These are phyloP conservation scores for Globisporangium splendens DNA, from an alignment of 352 stramenopile species.

Conservation along the genomic window DNA sequence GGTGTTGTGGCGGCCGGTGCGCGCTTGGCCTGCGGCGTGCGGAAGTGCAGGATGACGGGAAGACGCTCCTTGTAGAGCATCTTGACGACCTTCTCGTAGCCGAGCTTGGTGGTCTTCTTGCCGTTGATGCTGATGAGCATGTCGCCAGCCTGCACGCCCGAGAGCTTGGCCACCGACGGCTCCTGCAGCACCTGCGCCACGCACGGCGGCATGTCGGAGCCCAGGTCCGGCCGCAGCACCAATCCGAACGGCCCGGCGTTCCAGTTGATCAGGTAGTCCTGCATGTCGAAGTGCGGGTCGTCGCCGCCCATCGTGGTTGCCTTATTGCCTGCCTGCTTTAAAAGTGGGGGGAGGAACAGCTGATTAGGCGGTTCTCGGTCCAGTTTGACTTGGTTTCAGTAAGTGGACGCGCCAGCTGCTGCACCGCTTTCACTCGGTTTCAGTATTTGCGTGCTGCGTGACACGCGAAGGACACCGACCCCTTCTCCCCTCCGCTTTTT, in stretches of 20 bases:
- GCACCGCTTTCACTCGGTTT: too few relatives aligned
- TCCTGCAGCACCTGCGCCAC: constrained; percentile 69
- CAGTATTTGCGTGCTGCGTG: too few relatives aligned
- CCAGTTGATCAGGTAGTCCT: constrained; percentile 87
- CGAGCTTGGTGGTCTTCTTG: constrained; percentile 68
- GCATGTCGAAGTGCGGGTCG: constrained; percentile 28
- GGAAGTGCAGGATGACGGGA: constrained; percentile 75
- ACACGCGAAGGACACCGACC: too few relatives aligned
- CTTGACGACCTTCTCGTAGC: constrained; percentile 77
- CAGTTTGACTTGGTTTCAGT: background rate
- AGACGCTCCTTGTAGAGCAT: constrained; percentile 76
- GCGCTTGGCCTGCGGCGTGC: constrained; percentile 33
- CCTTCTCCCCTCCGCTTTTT: background rate
- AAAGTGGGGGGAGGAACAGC: too few relatives aligned
- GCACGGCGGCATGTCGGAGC: constrained; percentile 72
- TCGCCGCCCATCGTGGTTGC: constrained; percentile 9
- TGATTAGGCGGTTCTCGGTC: background rate
- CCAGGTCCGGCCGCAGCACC: constrained; percentile 65
- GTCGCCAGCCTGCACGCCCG: constrained; percentile 58
- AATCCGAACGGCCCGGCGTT: constrained; percentile 74
- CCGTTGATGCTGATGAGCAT: constrained; percentile 78
- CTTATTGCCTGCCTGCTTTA: background rate
- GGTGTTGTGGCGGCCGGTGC: too few relatives aligned
- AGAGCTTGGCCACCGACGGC: constrained; percentile 68
- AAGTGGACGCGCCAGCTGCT: background rate